These are phyloP conservation scores for Friedmanniomyces endolithicus DNA, from an alignment of 495 filamentous ascomycete genomes.

Conservation along the genomic window DNA sequence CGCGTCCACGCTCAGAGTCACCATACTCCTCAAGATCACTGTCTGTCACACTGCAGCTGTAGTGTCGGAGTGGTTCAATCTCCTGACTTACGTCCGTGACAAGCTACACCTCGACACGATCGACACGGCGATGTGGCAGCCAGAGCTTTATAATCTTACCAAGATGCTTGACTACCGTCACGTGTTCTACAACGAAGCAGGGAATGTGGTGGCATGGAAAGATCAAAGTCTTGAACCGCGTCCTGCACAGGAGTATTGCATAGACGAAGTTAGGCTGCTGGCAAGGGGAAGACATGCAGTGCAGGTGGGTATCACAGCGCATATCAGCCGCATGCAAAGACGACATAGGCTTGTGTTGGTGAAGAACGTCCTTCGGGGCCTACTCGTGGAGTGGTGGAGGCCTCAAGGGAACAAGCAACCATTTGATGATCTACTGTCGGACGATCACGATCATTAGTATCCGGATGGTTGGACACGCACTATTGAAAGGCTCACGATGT, in stretches of 20 bases:
- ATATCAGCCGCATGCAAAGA: not conserved
- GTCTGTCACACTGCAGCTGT: not conserved
- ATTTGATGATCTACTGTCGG: no score
- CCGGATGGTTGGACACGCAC: no score
- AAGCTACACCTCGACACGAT: not conserved
- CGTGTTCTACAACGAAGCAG: not conserved
- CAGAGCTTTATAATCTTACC: not conserved
- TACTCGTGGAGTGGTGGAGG: not conserved
- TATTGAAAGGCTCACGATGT: no score
- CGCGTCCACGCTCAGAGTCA: not conserved
- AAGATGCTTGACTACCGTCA: not conserved
- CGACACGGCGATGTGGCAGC: not conserved
- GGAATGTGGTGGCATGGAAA: not conserved
- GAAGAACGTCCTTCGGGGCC: not conserved
- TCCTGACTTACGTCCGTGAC: not conserved
- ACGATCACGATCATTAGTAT: no score
- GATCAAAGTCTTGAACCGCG: not conserved
- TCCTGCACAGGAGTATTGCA: not conserved
- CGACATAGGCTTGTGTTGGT: not conserved
- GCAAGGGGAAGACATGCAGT: not conserved
- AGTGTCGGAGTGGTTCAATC: not conserved
- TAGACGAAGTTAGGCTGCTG: not conserved
- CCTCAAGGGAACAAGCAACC: no score
- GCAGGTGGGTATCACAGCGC: not conserved
- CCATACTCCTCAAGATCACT: not conserved